A percentile compares a stretch with the other conserved stretches of the same genome.
phyloP scores from a whole-genome alignment of 2,329 filamentous ascomycete species.

The Ophiostoma perfectum region DNA sequence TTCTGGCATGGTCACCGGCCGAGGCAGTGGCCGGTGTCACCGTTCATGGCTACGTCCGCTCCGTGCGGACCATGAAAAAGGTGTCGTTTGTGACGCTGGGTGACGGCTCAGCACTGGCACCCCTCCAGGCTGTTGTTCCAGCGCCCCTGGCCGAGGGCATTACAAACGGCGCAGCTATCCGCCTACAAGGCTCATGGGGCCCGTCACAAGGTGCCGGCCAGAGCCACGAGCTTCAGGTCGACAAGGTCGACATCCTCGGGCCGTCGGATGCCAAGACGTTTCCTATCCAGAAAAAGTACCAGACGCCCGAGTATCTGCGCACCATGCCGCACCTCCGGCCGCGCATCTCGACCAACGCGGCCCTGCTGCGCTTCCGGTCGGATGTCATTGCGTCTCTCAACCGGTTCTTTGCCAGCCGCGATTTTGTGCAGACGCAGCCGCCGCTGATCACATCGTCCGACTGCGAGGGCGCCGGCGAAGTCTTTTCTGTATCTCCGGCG shows the following conservation, averaged over 20 bases:
- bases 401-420: slow-evolving; percentile 65
- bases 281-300: slow-evolving; percentile 94
- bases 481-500: slow-evolving; percentile 61
- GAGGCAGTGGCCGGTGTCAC: slow-evolving; percentile 46
- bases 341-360: slow-evolving; percentile 73
- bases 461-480: slow-evolving; percentile 93
- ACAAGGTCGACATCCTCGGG: slow-evolving; percentile 64
- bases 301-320: slow-evolving; percentile 81
- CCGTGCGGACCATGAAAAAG: slow-evolving; percentile 79
- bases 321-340: slow-evolving; percentile 81
- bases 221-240: slow-evolving; percentile 74
- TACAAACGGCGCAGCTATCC: slow-evolving; percentile 68
- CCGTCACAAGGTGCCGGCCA: slow-evolving; percentile 64
- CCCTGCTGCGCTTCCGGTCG: slow-evolving; percentile 77
- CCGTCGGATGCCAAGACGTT: slow-evolving; percentile 77
- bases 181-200: slow-evolving; percentile 71
- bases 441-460: slow-evolving; percentile 95
- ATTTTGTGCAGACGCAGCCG: slow-evolving; percentile 80
- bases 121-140: slow-evolving; percentile 75
- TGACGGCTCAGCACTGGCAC: slow-evolving; percentile 76
- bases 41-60: slow-evolving; percentile 75
- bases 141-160: slow-evolving; percentile 60
- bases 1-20: slow-evolving; percentile 49
- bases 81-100: slow-evolving; percentile 77
- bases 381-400: slow-evolving; percentile 68